Evolutionary conservation across 257 asterid genomes (phyloP).

Genomic region (Solanum ahanhuiri): DNA sequence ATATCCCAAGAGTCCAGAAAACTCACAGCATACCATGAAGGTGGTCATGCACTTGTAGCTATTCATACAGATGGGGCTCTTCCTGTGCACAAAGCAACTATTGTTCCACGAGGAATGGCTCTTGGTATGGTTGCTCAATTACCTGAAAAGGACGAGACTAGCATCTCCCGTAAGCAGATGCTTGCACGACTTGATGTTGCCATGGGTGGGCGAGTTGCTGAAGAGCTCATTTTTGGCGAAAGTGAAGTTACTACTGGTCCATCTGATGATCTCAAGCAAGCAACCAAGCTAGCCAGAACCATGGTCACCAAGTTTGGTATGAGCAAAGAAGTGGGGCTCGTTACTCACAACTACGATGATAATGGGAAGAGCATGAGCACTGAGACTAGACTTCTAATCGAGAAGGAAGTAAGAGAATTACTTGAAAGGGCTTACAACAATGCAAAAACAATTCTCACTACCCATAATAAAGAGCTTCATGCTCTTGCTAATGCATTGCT

Average conservation of each 20-base stretch:
- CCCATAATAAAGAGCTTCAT: conserved; percentile 59
- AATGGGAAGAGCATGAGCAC: conserved; percentile 91
- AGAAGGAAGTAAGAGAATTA: conserved; percentile 51
- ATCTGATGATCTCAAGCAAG: conserved; percentile 70
- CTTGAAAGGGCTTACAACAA: conserved; percentile 62
- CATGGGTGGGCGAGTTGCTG: conserved; percentile 95
- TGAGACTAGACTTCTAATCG: conserved; percentile 68
- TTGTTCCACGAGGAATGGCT: conserved; percentile 82
- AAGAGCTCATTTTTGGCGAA: conserved; percentile 82
- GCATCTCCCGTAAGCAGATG: conserved; percentile 71
- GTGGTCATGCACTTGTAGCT: conserved; percentile 91
- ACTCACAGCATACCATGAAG: conserved; percentile 85
- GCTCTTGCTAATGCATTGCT: conserved; percentile 79
- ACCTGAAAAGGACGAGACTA: conserved; percentile 76
- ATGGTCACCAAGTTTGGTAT: conserved; percentile 85
- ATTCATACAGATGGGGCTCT: conserved; percentile 75
- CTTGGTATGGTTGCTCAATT: conserved; percentile 85
- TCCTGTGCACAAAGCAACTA: conserved; percentile 88
- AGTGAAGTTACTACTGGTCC: conserved; percentile 86
- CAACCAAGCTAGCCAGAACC: conserved; percentile 67
- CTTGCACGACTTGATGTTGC: conserved; percentile 73
- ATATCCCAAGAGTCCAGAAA: conserved; percentile 66
- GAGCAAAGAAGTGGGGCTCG: conserved; percentile 76
- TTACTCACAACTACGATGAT: conserved; percentile 63
- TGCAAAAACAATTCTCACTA: conserved; percentile 47